Evolutionary conservation across 2,329 filamentous ascomycete genomes (phyloP).

Genomic region (Aspergillus brasiliensis): DNA sequence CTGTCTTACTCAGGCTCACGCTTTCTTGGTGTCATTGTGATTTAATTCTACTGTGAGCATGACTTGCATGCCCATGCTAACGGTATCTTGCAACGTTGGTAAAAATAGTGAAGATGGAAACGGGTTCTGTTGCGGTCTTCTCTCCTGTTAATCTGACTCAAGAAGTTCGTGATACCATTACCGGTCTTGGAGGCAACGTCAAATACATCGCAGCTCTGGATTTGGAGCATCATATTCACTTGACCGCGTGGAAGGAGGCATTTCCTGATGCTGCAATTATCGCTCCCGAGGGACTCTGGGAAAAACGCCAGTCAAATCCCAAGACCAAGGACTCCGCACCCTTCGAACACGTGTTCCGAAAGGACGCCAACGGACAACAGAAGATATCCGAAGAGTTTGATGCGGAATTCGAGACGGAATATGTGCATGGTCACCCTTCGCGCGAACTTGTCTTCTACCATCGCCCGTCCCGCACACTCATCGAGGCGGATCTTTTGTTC

Average conservation of each 20-base stretch:
- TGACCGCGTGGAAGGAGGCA: constrained; percentile 78
- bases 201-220: constrained; percentile 87
- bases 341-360: constrained; percentile 70
- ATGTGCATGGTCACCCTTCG: constrained; percentile 76
- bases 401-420: constrained; percentile 81
- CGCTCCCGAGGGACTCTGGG: constrained; percentile 77
- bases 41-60: neutral
- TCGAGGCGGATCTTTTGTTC: constrained; percentile 89
- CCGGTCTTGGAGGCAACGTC: constrained; percentile 68
- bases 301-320: constrained; percentile 70
- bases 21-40: neutral
- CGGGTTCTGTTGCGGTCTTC: constrained; percentile 82
- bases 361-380: constrained; percentile 53
- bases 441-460: constrained; percentile 88
- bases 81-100: neutral
- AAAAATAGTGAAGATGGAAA: constrained; percentile 69
- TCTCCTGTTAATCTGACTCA: constrained; percentile 85
- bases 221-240: constrained; percentile 91
- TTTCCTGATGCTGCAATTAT: constrained; percentile 80
- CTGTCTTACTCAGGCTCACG: neutral
- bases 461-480: constrained; percentile 74
- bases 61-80: neutral
- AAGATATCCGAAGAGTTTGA: constrained; percentile 78
- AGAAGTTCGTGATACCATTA: constrained; percentile 64
- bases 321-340: constrained; percentile 56